phyloP scores from a whole-genome alignment of 345 rosid species.

The Moricandia arvensis region DNA sequence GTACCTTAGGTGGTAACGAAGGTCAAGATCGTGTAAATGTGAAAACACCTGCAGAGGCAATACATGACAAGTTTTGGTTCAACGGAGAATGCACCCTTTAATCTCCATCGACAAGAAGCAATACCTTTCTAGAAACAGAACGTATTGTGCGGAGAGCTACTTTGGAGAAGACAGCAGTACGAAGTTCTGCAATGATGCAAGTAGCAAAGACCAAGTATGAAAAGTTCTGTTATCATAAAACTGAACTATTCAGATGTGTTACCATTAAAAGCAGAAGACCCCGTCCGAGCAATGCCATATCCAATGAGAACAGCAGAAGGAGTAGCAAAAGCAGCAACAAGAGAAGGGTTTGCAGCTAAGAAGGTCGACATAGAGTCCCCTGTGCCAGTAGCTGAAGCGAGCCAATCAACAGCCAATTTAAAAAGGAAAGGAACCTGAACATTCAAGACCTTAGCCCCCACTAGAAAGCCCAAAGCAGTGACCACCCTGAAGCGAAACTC shows the following conservation, averaged over 20 bases:
- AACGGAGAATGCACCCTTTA: not conserved
- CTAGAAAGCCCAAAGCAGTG: constrained; percentile 77
- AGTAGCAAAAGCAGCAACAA: constrained; percentile 67
- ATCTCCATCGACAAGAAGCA: constrained; percentile 5
- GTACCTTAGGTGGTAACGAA: constrained; percentile 88
- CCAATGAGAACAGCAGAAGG: constrained; percentile 87
- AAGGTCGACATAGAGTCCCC: constrained; percentile 56
- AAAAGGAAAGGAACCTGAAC: constrained; percentile 97
- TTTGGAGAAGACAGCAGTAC: constrained; percentile 94
- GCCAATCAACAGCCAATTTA: constrained; percentile 92
- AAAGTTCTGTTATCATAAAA: not conserved
- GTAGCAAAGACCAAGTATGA: constrained; percentile 8
- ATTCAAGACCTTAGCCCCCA: constrained; percentile 85
- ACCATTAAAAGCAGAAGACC: constrained; percentile 92
- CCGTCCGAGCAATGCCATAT: constrained; percentile 86
- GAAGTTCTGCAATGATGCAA: constrained; percentile 61
- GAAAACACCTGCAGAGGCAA: constrained; percentile 68
- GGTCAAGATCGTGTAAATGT: constrained; percentile 92
- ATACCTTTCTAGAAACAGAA: constrained; percentile 88
- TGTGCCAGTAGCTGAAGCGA: constrained; percentile 57
- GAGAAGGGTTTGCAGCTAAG: constrained; percentile 58
- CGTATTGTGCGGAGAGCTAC: constrained; percentile 91
- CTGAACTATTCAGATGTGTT: constrained; percentile 14
- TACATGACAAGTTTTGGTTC: not conserved
- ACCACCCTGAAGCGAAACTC: constrained; percentile 86